Evolutionary conservation across 2,329 filamentous ascomycete species (phyloP), one percentile per base, ranked within the genome.

Genomic region (Neonectria coccinea): DNA sequence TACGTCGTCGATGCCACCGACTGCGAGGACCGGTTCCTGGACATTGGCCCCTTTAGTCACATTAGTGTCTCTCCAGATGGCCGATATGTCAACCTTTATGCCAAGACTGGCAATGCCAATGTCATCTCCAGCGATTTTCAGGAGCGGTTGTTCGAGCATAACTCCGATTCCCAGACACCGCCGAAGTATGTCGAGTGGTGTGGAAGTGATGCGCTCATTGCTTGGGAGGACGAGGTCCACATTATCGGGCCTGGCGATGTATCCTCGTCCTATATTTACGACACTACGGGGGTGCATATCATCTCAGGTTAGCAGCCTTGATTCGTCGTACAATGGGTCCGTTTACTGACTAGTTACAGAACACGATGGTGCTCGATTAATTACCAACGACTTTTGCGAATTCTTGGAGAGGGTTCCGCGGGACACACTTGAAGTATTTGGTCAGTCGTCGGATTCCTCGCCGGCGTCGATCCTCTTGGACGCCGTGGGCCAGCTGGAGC

Each of bases 201-300:
- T 78, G 96, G 96, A 5, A 95, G 96, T 73, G 95, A 98, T 78
- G 93, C 94, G 14, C 92, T 97, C 29, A 89, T 99, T 72, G 94
- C 94, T 0, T 99, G 96, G 96, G 96, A 98, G 75, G 96, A 99
- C 75, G 96, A 99, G 78, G 91, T 99, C 4, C 96, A 97, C 75
- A 86, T 99, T 29, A 91, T 99, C 65, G 96, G 95, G 0, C 93
- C 94, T 0, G 91, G 90, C 41, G 93, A 93, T 47, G 88, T 91
- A 10, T 89, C 91, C 5, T 89, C 82, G 45, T 90, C 88, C 66
- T 96, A 94, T 77, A 95, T 94, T 72, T 98, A 98, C 78, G 94
- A 98, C 74, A 92, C 91, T 29, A 92, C 91, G 9, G 90, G 93
- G 67, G 91, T 99, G 12, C 96, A 98, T 78, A 86, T 98, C 3